Conservation (phyloP, 129 eudicot species). For the Saposhnikovia divaricata region DNA sequence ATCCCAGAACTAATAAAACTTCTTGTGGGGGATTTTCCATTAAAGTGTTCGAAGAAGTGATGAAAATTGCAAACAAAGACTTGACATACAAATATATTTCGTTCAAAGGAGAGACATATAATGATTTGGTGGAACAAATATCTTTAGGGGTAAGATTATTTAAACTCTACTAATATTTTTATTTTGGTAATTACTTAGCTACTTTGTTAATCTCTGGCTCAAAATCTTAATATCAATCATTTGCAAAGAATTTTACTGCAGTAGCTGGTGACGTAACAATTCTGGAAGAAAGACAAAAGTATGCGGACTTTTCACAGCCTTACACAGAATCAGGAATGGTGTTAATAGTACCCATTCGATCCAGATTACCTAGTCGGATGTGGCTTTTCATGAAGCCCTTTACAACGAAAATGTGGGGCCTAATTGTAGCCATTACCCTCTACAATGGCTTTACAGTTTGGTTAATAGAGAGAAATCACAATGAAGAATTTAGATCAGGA, state of each 20-base stretch:
- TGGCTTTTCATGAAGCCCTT: constrained; percentile 19
- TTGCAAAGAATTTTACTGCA: constrained; percentile 31
- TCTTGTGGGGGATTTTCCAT: background rate
- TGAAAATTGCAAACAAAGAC: background rate
- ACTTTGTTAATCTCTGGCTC: background rate
- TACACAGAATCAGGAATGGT: constrained; percentile 16
- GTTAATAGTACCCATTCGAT: constrained; percentile 40
- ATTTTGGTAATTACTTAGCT: no score
- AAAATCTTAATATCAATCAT: background rate
- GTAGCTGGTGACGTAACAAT: constrained; percentile 51
- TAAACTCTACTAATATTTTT: background rate
- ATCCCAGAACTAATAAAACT: background rate
- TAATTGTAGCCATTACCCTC: constrained; percentile 23
- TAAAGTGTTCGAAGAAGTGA: background rate
- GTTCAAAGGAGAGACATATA: background rate
- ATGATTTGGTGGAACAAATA: background rate
- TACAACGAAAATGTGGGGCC: constrained; percentile 38
- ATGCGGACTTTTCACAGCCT: constrained; percentile 12
- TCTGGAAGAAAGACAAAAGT: constrained; percentile 23
- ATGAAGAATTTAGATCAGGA: constrained; percentile 26
- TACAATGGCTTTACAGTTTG: constrained; percentile 46
- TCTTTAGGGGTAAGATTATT: background rate
- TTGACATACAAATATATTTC: background rate
- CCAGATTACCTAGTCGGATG: constrained; percentile 28
- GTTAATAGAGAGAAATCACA: constrained; percentile 40